Conservation (phyloP, 2,329 filamentous ascomycete genomes). For the Didymella pinodella region DNA sequence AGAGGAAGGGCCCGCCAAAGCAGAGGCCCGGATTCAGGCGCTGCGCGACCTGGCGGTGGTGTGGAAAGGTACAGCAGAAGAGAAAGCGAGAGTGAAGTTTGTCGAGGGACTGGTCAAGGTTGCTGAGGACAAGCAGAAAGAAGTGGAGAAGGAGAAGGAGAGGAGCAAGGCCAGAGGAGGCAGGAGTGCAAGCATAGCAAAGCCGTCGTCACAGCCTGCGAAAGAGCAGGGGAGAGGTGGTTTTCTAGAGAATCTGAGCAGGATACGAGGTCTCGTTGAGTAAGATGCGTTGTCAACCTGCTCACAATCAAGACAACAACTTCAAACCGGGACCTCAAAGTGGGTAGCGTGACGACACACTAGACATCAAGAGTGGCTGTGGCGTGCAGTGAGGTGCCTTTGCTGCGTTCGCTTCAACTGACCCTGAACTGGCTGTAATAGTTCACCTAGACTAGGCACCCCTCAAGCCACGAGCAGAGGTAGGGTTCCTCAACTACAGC, state of each 20-base stretch:
- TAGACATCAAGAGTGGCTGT: too few relatives aligned
- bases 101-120: slow-evolving; percentile 82
- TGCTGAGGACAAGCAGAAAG: slow-evolving; percentile 75
- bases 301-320: too few relatives aligned
- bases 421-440: slow-evolving; percentile 30
- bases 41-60: slow-evolving; percentile 78
- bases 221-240: slow-evolving; percentile 42
- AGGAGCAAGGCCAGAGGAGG: slow-evolving; percentile 25
- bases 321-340: too few relatives aligned
- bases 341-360: too few relatives aligned
- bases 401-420: slow-evolving; percentile 21
- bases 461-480: slow-evolving; percentile 30
- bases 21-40: slow-evolving; percentile 76
- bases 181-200: slow-evolving; percentile 36
- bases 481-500: slow-evolving; percentile 5
- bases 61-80: slow-evolving; percentile 96
- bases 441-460: slow-evolving; percentile 18
- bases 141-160: slow-evolving; percentile 52
- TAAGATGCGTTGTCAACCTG: slow-evolving; percentile 7
- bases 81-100: slow-evolving; percentile 82
- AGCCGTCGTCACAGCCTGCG: slow-evolving; percentile 21
- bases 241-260: slow-evolving; percentile 51
- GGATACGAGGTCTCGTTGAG: slow-evolving; percentile 48
- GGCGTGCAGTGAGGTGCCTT: neutral
- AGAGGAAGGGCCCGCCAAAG: slow-evolving; percentile 73